Evolutionary conservation across 768 basidiomycete genomes (phyloP).

Genomic region (Lentinula aciculospora): DNA sequence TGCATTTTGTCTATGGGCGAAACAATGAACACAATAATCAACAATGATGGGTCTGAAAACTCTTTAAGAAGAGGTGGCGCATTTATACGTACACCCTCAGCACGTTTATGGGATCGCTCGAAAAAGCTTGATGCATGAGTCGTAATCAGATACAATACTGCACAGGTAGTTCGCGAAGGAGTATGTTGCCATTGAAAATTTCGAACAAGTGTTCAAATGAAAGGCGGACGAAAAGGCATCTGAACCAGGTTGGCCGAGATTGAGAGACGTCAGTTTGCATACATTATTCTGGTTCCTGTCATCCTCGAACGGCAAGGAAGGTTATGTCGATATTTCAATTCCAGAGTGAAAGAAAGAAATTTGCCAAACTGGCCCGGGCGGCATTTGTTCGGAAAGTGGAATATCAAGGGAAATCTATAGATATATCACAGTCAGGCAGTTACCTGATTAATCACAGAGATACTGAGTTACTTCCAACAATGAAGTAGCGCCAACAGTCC

Average conservation of each 20-base stretch:
- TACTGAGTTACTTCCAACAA: no score
- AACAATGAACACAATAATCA: background rate
- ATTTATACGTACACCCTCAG: background rate
- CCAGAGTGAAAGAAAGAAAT: no score
- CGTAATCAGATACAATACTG: background rate
- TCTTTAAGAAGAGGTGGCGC: background rate
- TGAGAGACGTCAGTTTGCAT: background rate
- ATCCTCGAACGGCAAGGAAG: background rate
- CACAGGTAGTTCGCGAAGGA: background rate
- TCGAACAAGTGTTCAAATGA: no score
- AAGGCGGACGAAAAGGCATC: background rate
- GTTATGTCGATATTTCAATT: background rate
- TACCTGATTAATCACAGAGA: no score
- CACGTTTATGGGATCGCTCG: background rate
- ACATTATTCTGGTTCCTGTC: background rate
- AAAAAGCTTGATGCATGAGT: background rate
- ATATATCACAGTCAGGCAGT: no score
- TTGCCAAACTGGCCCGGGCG: no score
- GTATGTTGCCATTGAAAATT: background rate
- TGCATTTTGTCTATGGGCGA: background rate
- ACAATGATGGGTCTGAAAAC: background rate
- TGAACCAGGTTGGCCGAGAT: background rate
- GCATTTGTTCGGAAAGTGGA: no score
- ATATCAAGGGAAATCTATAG: no score
- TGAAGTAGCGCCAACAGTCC: no score